phyloP scores from a whole-genome alignment of 2,329 filamentous ascomycete species.

The Monilinia aucupariae region DNA sequence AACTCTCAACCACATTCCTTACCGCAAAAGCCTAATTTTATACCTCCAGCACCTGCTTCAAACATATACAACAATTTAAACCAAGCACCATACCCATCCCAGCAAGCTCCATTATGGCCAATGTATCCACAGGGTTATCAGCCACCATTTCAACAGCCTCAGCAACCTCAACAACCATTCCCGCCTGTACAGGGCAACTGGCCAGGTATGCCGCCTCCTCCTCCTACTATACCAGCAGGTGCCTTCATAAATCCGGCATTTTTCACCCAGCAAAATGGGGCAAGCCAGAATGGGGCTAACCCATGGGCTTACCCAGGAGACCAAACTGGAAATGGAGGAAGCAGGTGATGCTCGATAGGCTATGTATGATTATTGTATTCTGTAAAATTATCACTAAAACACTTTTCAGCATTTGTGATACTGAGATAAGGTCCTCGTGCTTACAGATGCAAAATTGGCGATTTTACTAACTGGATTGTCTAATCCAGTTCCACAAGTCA shows the following conservation, averaged over 20 bases:
- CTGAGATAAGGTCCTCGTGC: too few species aligned
- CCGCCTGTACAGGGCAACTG: conserved; percentile 23
- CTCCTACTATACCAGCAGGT: conserved; percentile 22
- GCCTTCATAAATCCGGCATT: conserved; percentile 34
- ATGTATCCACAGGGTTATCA: conserved; percentile 24
- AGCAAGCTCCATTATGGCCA: conserved; percentile 30
- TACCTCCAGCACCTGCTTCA: conserved; percentile 14
- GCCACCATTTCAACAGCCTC: conserved; percentile 22
- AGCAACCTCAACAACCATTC: conserved; percentile 18
- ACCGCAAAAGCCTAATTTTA: conserved; percentile 12
- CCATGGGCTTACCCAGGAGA: conserved; percentile 26
- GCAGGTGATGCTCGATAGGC: conserved; percentile 6
- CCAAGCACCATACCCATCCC: conserved; percentile 20
- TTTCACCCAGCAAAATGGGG: conserved; percentile 20
- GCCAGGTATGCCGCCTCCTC: conserved; percentile 18
- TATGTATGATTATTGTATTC: conserved; percentile 3
- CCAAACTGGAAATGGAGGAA: conserved; percentile 17
- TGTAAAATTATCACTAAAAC: not conserved
- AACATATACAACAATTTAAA: conserved; percentile 13
- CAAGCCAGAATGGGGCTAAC: conserved; percentile 18
- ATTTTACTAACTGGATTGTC: not conserved
- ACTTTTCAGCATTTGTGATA: not conserved
- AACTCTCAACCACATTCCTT: conserved; percentile 17
- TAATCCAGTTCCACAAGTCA: not conserved
- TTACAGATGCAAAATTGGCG: not conserved